These are phyloP conservation scores for Calocybe indica DNA, from an alignment of 768 basidiomycete species.

Conservation along the genomic window DNA sequence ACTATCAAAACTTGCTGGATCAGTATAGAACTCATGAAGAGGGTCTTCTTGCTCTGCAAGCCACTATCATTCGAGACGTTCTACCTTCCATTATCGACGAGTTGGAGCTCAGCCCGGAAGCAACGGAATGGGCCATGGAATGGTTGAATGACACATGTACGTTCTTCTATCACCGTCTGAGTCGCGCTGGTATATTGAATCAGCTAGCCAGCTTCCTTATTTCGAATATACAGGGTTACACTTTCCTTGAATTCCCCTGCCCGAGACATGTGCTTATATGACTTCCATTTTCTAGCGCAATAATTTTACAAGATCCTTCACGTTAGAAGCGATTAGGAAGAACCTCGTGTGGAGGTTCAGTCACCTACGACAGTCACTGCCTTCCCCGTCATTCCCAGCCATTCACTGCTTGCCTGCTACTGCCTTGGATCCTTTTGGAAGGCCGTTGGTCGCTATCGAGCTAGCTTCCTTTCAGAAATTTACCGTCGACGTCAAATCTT, in stretches of 20 bases:
- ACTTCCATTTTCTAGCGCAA: conserved; percentile 43
- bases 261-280: conserved; percentile 5
- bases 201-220: conserved; percentile 16
- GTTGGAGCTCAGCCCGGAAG: conserved; percentile 40
- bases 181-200: background rate
- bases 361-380: conserved; percentile 31
- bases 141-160: conserved; percentile 67
- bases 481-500: conserved; percentile 25
- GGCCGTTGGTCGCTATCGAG: conserved; percentile 57
- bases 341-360: conserved; percentile 53
- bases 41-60: conserved; percentile 41
- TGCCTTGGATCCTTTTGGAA: conserved; percentile 54
- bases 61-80: conserved; percentile 47
- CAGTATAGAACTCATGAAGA: conserved; percentile 46
- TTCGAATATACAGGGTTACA: conserved; percentile 59
- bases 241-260: conserved; percentile 8
- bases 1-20: conserved; percentile 40
- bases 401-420: conserved; percentile 50
- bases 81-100: conserved; percentile 58
- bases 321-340: conserved; percentile 51
- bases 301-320: conserved; percentile 57
- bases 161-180: conserved; percentile 13
- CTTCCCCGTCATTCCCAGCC: conserved; percentile 23
- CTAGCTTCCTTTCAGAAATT: conserved; percentile 30
- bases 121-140: conserved; percentile 45